Conservation (phyloP, 2,329 filamentous ascomycete genomes). For the Pestalotiopsis fici region DNA sequence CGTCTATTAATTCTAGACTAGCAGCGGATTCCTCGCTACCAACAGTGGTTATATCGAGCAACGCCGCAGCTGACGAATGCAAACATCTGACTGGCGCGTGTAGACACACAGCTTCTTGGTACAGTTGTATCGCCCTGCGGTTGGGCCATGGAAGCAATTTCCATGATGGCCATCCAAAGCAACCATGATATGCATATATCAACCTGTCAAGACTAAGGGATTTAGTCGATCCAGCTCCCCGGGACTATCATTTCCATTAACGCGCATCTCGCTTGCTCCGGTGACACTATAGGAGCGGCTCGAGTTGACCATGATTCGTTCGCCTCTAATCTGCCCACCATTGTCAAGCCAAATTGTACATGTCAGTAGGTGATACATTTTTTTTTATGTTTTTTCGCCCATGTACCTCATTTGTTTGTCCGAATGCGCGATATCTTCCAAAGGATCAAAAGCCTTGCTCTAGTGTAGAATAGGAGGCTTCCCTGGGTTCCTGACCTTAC, state of each 20-base stretch:
- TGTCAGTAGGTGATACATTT: not conserved
- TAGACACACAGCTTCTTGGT: not conserved
- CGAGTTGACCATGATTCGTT: not conserved
- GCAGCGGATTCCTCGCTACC: not conserved
- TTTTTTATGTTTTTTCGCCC: not conserved
- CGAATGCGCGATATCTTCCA: not conserved
- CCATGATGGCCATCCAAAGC: not conserved
- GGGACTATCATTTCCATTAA: not conserved
- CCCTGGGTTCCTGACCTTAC: not conserved
- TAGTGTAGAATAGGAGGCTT: not conserved
- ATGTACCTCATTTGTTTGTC: not conserved
- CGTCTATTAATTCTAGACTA: not conserved
- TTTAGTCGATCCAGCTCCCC: not conserved
- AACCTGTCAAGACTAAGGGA: not conserved
- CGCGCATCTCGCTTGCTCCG: not conserved
- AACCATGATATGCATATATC: not conserved
- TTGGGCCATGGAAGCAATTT: not conserved
- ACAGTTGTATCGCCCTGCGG: not conserved
- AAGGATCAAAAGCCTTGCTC: not conserved
- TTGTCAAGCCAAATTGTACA: not conserved
- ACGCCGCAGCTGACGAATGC: not conserved
- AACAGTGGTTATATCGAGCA: not conserved
- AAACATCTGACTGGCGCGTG: not conserved
- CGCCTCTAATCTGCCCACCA: not conserved
- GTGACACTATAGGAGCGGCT: not conserved